Base-by-base conservation (phyloP, 2,329 filamentous ascomycete genomes). In the Hypoxylon sp. region DNA sequence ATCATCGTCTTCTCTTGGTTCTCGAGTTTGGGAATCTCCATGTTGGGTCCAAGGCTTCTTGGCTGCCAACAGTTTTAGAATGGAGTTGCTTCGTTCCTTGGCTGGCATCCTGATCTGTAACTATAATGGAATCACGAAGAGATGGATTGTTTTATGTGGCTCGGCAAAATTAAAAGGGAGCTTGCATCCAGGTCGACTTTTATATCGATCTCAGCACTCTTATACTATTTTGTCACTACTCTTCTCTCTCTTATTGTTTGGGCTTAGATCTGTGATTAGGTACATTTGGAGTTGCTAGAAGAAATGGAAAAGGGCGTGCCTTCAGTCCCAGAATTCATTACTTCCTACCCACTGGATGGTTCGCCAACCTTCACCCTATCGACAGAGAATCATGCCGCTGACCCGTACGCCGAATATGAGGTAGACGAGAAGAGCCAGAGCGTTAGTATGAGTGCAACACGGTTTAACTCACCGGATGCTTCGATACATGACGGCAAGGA, bases 401-500 rank as follows among this genome's bases (percentile, higher is more conserved):
- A 45, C 14, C 43, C 28, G 43, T 17, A 23, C 14, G 2, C 36
- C 19, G 34, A 46, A 19, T 46, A 52, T 36, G 56, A 57, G 30
- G 34, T 34, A 23, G 64, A 68, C 30, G 65, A 70, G 46, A 68
- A 67, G 43, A 34, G 62, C 10, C 17, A 60, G 46, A 56, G 34
- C 38, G 21, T 63, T 14, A 64, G 65, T 30, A n/a, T 55, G 45
- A 52, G 68, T 36, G 57, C 64, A 56, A 72, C 71, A 14, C 58
- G 64, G 43, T 58, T 70, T 51, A 73, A 69, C 55, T 74, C 73
- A 9, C 66, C 73, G 21, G 72, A 68, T 2, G 67, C 60, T 14
- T 73, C 73, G 2, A 69, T 75, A n/a, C 63, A 60, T 28, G 64
- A 72, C 14, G 73, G 64, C 45, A 74, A 74, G 52, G 72, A 69